Evolutionary conservation across 192 early-diverging fungal genomes (phyloP).

Genomic region (Coemansia sp.): DNA sequence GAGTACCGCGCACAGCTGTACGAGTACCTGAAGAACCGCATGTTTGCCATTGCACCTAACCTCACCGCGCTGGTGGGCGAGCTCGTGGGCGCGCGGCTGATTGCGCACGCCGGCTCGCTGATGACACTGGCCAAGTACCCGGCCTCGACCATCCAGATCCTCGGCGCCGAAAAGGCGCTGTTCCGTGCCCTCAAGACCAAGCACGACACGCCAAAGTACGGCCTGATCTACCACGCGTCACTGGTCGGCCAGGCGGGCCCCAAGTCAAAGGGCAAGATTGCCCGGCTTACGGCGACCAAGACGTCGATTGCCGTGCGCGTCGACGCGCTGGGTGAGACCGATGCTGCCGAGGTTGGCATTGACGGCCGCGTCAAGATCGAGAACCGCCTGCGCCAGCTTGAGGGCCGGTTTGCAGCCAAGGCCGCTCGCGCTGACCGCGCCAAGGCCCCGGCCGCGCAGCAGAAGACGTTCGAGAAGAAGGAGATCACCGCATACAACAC

Average conservation of each 20-base stretch:
- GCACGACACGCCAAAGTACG: slow-evolving; percentile 98
- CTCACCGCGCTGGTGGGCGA: slow-evolving; percentile 95
- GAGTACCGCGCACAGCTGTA: slow-evolving; percentile 94
- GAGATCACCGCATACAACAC: slow-evolving; percentile 52
- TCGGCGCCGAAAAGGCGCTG: slow-evolving; percentile 99
- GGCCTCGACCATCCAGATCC: slow-evolving; percentile 97
- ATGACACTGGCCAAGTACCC: slow-evolving; percentile 98
- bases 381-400: slow-evolving; percentile 81
- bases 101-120: slow-evolving; percentile 93
- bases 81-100: slow-evolving; percentile 96
- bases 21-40: slow-evolving; percentile 96
- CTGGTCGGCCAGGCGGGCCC: slow-evolving; percentile 93
- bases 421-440: slow-evolving; percentile 65
- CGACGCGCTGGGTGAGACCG: slow-evolving; percentile 85
- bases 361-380: slow-evolving; percentile 85
- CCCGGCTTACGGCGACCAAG: slow-evolving; percentile 90
- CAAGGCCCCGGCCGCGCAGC: slow-evolving; percentile 46
- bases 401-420: slow-evolving; percentile 69
- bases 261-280: slow-evolving; percentile 98
- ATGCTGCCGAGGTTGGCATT: slow-evolving; percentile 77
- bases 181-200: slow-evolving; percentile 99
- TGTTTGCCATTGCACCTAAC: slow-evolving; percentile 86
- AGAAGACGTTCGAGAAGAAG: slow-evolving; percentile 52
- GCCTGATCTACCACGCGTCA: slow-evolving; percentile 96
- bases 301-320: slow-evolving; percentile 82